Percentiles rank a stretch among this genome's conserved stretches.
These are phyloP conservation scores for Phlebopus sp. DNA, from an alignment of 1,284 basidiomycete genomes.

Conservation along the genomic window DNA sequence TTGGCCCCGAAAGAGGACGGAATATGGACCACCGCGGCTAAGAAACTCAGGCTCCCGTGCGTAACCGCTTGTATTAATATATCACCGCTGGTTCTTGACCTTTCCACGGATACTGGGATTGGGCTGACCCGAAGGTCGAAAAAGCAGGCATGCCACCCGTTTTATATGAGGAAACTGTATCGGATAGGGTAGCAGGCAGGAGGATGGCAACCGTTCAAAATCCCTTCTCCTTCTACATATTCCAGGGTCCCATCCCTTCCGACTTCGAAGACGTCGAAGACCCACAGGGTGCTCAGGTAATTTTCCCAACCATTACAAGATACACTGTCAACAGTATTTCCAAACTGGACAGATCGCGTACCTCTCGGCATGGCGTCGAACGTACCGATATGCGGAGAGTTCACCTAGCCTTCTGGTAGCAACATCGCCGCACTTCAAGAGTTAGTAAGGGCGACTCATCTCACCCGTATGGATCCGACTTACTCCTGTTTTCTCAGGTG, in stretches of 20 bases:
- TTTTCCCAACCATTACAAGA: neutral
- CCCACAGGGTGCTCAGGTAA: constrained; percentile 13
- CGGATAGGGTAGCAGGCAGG: constrained; percentile 7
- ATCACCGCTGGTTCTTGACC: constrained; percentile 1
- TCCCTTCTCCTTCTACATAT: constrained; percentile 17
- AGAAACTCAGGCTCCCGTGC: constrained; percentile 24
- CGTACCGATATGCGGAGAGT: constrained; percentile 13
- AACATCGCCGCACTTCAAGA: constrained; percentile 12
- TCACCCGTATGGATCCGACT: neutral
- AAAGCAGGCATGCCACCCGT: constrained; percentile 21
- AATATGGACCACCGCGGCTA: constrained; percentile 17
- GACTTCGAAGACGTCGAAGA: constrained; percentile 18
- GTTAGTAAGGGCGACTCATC: constrained; percentile 4
- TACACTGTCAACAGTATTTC: neutral
- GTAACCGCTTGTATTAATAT: constrained; percentile 1
- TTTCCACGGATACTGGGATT: constrained; percentile 22
- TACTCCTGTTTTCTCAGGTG: constrained; percentile 6
- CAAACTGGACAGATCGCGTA: constrained; percentile 13
- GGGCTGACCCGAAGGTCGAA: constrained; percentile 21
- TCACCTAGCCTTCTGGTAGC: constrained; percentile 8
- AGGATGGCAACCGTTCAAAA: constrained; percentile 13
- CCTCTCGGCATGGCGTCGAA: constrained; percentile 17
- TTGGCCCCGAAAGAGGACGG: constrained; percentile 16
- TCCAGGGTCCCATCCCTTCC: constrained; percentile 14
- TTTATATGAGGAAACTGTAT: constrained; percentile 11